A percentile compares a stretch with the other conserved stretches of the same genome.
Evolutionary conservation across 768 basidiomycete genomes (phyloP).

Genomic region (Rhodotorula babjevae): DNA sequence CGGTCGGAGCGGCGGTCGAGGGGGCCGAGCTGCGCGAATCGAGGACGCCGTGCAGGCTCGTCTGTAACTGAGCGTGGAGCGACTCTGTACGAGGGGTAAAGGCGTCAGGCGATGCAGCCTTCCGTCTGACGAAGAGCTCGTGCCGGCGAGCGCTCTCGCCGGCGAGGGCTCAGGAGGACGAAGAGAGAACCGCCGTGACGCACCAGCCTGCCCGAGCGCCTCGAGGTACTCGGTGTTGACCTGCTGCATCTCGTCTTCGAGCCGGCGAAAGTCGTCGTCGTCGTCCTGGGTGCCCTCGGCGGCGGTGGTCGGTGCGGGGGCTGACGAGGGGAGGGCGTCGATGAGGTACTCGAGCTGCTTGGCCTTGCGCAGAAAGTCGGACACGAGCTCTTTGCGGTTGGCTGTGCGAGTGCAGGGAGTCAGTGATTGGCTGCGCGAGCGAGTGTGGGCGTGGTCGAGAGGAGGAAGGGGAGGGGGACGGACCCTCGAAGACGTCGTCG

Average conservation of each 20-base stretch:
- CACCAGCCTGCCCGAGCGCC: constrained; percentile 72
- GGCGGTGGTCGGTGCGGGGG: not conserved
- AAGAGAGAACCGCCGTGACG: constrained; percentile 44
- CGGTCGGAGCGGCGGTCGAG: not conserved
- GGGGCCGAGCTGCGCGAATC: not conserved
- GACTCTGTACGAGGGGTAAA: not conserved
- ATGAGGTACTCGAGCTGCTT: constrained; percentile 85
- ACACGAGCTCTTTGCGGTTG: constrained; percentile 76
- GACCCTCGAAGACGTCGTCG: constrained; percentile 9
- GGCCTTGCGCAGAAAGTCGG: constrained; percentile 75
- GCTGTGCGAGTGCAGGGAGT: constrained; percentile 50
- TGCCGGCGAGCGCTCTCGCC: no score
- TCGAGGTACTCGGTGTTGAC: constrained; percentile 71
- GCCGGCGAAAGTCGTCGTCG: constrained; percentile 62
- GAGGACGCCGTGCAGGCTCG: not conserved
- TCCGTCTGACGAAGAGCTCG: not conserved
- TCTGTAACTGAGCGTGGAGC: not conserved
- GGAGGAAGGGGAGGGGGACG: not conserved
- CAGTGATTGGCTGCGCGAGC: not conserved
- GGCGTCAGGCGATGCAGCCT: not conserved
- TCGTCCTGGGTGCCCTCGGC: constrained; percentile 45
- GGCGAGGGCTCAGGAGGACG: no score
- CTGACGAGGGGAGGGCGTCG: constrained; percentile 53
- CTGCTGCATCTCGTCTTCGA: constrained; percentile 6
- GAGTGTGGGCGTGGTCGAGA: not conserved